These are phyloP conservation scores for Naganishia vishniacii DNA, from an alignment of 768 basidiomycete genomes.

Conservation along the genomic window DNA sequence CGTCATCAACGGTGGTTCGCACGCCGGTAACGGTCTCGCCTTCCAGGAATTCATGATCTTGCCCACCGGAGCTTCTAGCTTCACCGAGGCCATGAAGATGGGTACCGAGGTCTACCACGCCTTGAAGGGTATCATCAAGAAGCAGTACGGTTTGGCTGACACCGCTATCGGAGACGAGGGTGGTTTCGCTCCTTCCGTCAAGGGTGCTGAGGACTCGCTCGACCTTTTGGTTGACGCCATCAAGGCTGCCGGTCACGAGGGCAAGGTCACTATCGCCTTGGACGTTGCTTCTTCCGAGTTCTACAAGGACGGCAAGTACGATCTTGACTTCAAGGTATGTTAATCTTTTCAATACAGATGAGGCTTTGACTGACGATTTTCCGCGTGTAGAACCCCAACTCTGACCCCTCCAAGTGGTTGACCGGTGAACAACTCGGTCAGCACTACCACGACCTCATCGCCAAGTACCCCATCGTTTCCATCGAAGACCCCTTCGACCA, in stretches of 20 bases:
- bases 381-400: constrained; percentile 90
- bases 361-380: background rate
- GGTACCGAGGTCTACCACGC: constrained; percentile 97
- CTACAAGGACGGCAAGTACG: constrained; percentile 99
- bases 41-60: constrained; percentile 99
- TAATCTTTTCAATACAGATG: background rate
- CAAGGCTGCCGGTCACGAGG: constrained; percentile 95
- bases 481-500: constrained; percentile 91
- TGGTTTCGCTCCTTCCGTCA: constrained; percentile 97
- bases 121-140: constrained; percentile 97
- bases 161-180: constrained; percentile 97
- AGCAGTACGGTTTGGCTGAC: constrained; percentile 94
- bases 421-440: constrained; percentile 86
- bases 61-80: constrained; percentile 82
- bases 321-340: constrained; percentile 60
- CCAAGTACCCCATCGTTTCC: constrained; percentile 80
- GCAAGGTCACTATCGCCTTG: constrained; percentile 96
- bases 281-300: constrained; percentile 99
- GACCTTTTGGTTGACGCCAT: constrained; percentile 94
- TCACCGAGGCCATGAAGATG: constrained; percentile 97
- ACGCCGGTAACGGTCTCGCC: constrained; percentile 98
- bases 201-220: constrained; percentile 92
- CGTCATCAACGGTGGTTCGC: constrained; percentile 99
- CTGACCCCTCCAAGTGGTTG: constrained; percentile 94
- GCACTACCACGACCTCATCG: constrained; percentile 74